Evolutionary conservation across 176 grass and related monocot species (phyloP).

Genomic region (Triticum timopheevii): DNA sequence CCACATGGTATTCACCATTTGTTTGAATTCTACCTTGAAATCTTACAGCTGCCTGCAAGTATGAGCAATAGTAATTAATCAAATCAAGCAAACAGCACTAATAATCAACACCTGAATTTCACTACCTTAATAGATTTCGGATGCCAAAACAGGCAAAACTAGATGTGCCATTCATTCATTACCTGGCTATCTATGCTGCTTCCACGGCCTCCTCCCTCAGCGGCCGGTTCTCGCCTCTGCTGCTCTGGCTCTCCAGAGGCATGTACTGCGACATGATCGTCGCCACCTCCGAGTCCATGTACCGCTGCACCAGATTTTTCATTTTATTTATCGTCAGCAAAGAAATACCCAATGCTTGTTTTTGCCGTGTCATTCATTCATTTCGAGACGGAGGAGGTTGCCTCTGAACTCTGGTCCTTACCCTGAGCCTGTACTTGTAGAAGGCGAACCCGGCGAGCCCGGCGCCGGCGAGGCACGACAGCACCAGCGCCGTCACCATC

Average conservation of each 20-base stretch:
- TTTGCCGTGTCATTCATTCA: too few species aligned
- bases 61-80: background rate
- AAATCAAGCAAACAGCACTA: background rate
- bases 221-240: constrained; percentile 37
- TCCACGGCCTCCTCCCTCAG: constrained; percentile 51
- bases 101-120: background rate
- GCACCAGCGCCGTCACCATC: constrained; percentile 47
- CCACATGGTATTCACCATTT: background rate
- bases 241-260: constrained; percentile 67
- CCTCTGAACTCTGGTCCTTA: constrained; percentile 3
- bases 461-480: constrained; percentile 55
- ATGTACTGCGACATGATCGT: constrained; percentile 95
- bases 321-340: background rate
- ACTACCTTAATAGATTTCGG: background rate
- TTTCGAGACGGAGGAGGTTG: background rate
- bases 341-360: too few species aligned
- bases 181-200: constrained; percentile 32
- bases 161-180: too few species aligned
- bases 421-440: constrained; percentile 95
- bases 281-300: constrained; percentile 90
- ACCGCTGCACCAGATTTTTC: constrained; percentile 40
- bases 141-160: background rate
- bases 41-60: background rate
- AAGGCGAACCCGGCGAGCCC: constrained; percentile 67
- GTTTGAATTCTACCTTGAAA: background rate